Base-by-base conservation (phyloP, 208 protist species). In the Acanthamoeba sp. region DNA sequence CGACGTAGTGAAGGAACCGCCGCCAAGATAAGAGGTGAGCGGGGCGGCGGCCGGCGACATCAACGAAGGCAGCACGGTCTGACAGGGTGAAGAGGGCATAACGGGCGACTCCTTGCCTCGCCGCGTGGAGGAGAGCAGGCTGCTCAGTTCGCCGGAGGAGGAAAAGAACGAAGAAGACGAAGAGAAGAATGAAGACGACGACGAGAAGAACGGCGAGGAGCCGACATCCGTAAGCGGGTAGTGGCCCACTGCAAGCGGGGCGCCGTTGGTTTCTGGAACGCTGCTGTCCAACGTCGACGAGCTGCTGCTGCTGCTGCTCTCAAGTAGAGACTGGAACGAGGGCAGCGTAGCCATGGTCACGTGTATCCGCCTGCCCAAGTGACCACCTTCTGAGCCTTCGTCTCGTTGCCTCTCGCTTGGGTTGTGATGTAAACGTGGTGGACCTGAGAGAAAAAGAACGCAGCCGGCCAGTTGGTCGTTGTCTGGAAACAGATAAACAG, bases 151-250 rank as follows among this genome's bases (percentile, higher is more conserved):
- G 12, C 73, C 73, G 22, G 64, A 73, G 1, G 64, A 73, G 12
- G 64, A 73, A 73, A 73, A 73, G 64, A 73, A 73, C 64, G 64
- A 73, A 73, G 64, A 73, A 7, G 64, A 73, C 10, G 64, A 71
- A 71, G 73, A 82, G 50, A 82, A 82, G 73, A 82, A 82, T 12
- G 73, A 82, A 45, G 73, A 82, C 32, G 73, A 82, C 1, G 73
- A 50, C 16, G 73, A 82, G 73, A 82, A 82, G 38, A 82, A 82
- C 27, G 38, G 34, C 20, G 73, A 82, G 20, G 73, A 42, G 24
- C 24, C 12, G 1, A 50, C 34, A 4, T 42, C 73, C 3, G 73
- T 29, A 9, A 82, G 73, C 2, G 29, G 73, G 73, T 82, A 82
- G 40, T 52, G 40, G 34, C 24, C 69, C 2, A 82, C 38, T 1